These are phyloP conservation scores for Lactarius pseudohatsudake DNA, from an alignment of 768 basidiomycete species.

Conservation along the genomic window DNA sequence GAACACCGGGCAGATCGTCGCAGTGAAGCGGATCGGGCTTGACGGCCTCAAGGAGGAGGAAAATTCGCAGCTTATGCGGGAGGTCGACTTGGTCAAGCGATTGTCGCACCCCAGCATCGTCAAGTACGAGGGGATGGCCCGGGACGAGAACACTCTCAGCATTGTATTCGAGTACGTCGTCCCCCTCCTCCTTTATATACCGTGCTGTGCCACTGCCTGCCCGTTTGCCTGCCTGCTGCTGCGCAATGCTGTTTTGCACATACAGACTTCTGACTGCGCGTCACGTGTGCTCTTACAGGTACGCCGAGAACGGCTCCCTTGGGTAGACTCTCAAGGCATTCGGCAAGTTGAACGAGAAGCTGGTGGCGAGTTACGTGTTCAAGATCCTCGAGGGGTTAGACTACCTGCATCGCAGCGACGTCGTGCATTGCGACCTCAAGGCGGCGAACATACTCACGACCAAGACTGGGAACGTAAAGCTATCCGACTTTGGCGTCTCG, in stretches of 20 bases:
- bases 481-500: conserved; percentile 93
- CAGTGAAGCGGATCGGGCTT: conserved; percentile 93
- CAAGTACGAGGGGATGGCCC: conserved; percentile 94
- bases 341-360: conserved; percentile 87
- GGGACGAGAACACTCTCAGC: conserved; percentile 84
- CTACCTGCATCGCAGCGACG: conserved; percentile 86
- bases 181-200: conserved; percentile 21
- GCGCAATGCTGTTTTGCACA: conserved; percentile 5
- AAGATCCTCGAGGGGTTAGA: conserved; percentile 93
- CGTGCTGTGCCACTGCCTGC: conserved; percentile 8
- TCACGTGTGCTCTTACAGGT: conserved; percentile 49
- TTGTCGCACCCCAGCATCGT: conserved; percentile 94
- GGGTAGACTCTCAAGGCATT: conserved; percentile 92
- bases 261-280: background rate
- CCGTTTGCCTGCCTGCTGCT: background rate
- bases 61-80: conserved; percentile 86
- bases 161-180: conserved; percentile 88
- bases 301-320: conserved; percentile 94
- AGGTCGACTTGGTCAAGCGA: conserved; percentile 90
- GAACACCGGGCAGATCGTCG: conserved; percentile 54
- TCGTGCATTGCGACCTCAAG: conserved; percentile 98
- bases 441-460: conserved; percentile 99
- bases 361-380: conserved; percentile 91
- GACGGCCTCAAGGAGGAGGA: conserved; percentile 91
- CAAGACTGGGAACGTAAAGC: conserved; percentile 96